These are phyloP conservation scores for Backusella australiensis DNA, from an alignment of 192 early-diverging fungal genomes.

Conservation along the genomic window DNA sequence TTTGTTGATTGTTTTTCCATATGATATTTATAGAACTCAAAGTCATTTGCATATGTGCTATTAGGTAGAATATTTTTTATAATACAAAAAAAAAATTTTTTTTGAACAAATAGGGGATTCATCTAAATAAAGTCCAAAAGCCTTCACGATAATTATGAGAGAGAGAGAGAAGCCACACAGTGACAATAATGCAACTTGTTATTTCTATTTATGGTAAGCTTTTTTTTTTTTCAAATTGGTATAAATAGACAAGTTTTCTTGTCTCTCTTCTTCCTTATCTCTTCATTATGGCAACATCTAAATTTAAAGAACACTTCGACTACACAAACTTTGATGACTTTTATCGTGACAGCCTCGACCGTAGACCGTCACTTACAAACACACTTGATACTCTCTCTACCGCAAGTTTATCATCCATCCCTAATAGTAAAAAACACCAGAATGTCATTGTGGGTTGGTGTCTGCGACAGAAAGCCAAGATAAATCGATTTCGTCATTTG, in stretches of 20 bases:
- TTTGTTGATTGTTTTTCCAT: background rate
- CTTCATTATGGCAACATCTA: background rate
- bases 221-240: background rate
- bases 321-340: background rate
- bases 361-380: background rate
- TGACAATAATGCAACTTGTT: background rate
- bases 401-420: background rate
- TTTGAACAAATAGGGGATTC: background rate
- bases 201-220: background rate
- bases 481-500: slow-evolving; percentile 12
- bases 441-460: background rate
- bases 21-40: background rate
- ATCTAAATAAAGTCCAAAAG: background rate
- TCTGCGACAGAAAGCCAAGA: slow-evolving; percentile 6
- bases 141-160: background rate
- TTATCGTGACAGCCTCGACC: background rate
- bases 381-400: background rate
- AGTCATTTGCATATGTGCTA: background rate
- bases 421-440: background rate
- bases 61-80: background rate
- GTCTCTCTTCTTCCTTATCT: too few species aligned
- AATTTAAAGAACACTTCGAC: slow-evolving; percentile 8
- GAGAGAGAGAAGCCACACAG: background rate
- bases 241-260: background rate
- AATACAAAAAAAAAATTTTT: background rate